These are phyloP conservation scores for Phanerodontia chrysosporium DNA, from an alignment of 768 basidiomycete species.

Conservation along the genomic window DNA sequence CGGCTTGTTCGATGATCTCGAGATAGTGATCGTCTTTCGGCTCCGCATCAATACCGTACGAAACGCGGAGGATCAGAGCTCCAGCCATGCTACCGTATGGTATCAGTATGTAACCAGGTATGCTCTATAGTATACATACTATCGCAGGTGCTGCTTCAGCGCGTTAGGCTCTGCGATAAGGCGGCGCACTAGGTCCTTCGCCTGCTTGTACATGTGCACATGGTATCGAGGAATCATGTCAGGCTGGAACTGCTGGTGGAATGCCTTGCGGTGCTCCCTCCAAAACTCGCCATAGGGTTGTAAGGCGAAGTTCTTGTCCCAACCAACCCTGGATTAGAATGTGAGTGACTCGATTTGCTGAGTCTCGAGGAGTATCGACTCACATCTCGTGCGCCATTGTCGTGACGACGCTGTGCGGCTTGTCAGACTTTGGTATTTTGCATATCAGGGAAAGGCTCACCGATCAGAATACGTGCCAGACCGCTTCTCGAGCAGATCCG, in stretches of 20 bases:
- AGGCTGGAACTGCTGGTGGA: slow-evolving; percentile 7
- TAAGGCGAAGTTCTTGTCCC: slow-evolving; percentile 7
- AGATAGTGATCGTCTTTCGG: slow-evolving; percentile 14
- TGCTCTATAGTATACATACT: no score
- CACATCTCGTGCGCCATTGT: neutral
- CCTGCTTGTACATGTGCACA: neutral
- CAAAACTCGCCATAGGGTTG: slow-evolving; percentile 6
- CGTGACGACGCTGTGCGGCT: neutral
- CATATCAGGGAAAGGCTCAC: neutral
- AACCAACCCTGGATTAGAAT: slow-evolving; percentile 5
- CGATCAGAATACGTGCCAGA: slow-evolving; percentile 13
- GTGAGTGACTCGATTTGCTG: neutral
- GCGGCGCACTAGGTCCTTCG: slow-evolving; percentile 3
- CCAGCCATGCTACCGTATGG: slow-evolving; percentile 12
- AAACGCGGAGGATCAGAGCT: slow-evolving; percentile 9
- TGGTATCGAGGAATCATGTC: neutral
- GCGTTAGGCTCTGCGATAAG: slow-evolving; percentile 24
- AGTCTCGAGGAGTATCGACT: neutral
- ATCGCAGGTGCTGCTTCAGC: slow-evolving; percentile 11
- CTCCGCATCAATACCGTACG: slow-evolving; percentile 16
- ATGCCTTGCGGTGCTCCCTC: slow-evolving; percentile 6
- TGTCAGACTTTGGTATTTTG: neutral
- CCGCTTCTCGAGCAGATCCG: slow-evolving; percentile 12
- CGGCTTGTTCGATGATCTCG: slow-evolving; percentile 8
- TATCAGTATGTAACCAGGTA: neutral